phyloP scores from a whole-genome alignment of 2,329 filamentous ascomycete species.

The Zymoseptoria passerinii region DNA sequence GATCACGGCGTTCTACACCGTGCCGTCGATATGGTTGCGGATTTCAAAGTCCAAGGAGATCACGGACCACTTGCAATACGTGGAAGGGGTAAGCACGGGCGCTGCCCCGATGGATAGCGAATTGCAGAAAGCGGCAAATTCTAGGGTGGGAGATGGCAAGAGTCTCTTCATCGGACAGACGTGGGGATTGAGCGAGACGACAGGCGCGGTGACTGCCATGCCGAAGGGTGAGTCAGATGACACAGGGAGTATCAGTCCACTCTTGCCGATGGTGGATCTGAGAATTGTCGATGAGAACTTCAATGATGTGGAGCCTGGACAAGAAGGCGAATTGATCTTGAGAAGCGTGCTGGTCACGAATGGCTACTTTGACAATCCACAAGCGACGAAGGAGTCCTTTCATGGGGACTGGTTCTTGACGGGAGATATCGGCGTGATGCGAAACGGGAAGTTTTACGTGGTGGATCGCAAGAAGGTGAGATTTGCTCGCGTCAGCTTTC shows the following conservation, averaged over 20 bases:
- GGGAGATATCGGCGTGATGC: constrained; percentile 74
- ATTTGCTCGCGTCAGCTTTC: not conserved
- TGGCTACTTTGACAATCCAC: constrained; percentile 67
- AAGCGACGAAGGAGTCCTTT: constrained; percentile 61
- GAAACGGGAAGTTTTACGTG: constrained; percentile 76
- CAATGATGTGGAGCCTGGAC: constrained; percentile 32
- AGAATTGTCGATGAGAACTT: constrained; percentile 38
- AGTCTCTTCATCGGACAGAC: constrained; percentile 34
- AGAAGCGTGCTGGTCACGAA: constrained; percentile 36
- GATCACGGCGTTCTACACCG: constrained; percentile 35
- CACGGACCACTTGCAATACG: constrained; percentile 25
- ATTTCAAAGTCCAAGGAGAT: constrained; percentile 33
- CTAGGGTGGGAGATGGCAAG: constrained; percentile 16
- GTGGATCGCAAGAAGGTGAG: constrained; percentile 57
- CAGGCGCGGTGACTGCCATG: constrained; percentile 30
- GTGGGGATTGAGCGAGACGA: constrained; percentile 29
- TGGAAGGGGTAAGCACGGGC: constrained; percentile 32
- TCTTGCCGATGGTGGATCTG: constrained; percentile 34
- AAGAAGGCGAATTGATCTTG: constrained; percentile 24
- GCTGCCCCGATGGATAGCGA: constrained; percentile 33
- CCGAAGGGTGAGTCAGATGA: constrained; percentile 30
- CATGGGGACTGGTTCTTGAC: constrained; percentile 81
- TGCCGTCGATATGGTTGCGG: constrained; percentile 33
- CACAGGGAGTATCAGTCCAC: constrained; percentile 25
- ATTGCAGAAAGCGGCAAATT: constrained; percentile 34